Evolutionary conservation across 2,329 filamentous ascomycete genomes (phyloP).

Genomic region (Dactylonectria macrodidyma): DNA sequence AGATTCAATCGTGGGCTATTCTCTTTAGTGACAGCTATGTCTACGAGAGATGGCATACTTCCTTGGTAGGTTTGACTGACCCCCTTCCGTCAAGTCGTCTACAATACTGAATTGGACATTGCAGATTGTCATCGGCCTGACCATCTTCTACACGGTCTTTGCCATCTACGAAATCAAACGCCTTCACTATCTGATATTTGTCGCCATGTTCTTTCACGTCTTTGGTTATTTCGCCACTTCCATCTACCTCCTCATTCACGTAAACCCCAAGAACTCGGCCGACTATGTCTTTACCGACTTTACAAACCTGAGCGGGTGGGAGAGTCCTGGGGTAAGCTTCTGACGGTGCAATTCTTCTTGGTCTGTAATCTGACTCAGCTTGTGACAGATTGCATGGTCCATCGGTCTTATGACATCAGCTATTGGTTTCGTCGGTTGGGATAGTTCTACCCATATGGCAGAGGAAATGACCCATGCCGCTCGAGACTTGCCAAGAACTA

Average conservation of each 20-base stretch:
- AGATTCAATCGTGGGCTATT: conserved; percentile 27
- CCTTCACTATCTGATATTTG: conserved; percentile 14
- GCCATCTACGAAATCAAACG: conserved; percentile 19
- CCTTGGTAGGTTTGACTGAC: conserved; percentile 7
- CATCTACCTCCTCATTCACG: conserved; percentile 21
- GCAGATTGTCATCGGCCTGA: conserved; percentile 24
- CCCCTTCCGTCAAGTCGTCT: neutral
- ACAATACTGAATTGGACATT: neutral
- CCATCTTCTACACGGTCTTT: conserved; percentile 14
- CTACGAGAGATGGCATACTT: conserved; percentile 23
- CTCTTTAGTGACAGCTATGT: conserved; percentile 17
- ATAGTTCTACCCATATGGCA: conserved; percentile 24
- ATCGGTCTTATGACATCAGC: conserved; percentile 23
- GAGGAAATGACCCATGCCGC: conserved; percentile 25
- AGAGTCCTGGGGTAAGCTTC: conserved; percentile 31
- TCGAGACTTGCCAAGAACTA: conserved; percentile 19
- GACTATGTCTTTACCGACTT: conserved; percentile 23
- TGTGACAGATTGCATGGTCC: conserved; percentile 16
- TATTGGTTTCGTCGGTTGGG: conserved; percentile 18
- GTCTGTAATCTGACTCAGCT: neutral
- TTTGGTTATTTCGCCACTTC: conserved; percentile 22
- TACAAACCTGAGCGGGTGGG: conserved; percentile 24
- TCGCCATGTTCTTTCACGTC: conserved; percentile 18
- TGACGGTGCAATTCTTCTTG: no score
- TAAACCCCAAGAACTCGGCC: conserved; percentile 14